Evolutionary conservation across 2,329 filamentous ascomycete genomes (phyloP), one percentile per base, ranked within the genome.

Genomic region (Cladosporium colombiae): DNA sequence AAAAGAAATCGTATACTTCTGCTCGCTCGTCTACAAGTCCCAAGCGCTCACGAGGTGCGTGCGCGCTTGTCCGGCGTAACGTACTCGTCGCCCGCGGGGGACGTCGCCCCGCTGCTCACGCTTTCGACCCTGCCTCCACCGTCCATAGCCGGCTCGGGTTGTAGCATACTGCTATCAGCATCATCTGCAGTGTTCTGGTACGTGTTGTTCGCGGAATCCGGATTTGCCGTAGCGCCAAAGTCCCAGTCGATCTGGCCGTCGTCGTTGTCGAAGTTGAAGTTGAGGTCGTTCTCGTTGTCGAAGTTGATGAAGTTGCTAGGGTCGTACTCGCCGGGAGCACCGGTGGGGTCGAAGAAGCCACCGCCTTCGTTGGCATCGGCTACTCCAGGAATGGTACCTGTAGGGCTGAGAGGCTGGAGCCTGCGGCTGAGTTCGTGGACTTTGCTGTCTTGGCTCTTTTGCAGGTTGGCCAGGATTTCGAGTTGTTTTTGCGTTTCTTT

Each of bases 401-500:
- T 91, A 0, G 93, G 93, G 72, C 89, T 93, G 14, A 96, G 83
- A 0, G 93, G 93, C 7, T 91, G 89, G 8, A 97, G 84, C 18
- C 92, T 81, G 64, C 87, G 88, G 61, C 88, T 88, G 11, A 97
- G 82, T 66, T 91, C 88, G 68, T 91, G 87, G 1, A 97, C 90
- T 58, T 91, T 90, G 57, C 85, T 85, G 67, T 90, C 88, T 73
- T 97, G 93, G 67, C 94, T 88, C 27, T 87, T 86, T 74, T 96
- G 91, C 72, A 97, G 82, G 52, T 89, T 89, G 68, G 91, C 87
- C 2, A 98, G 83, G 33, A 90, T 85, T 61, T 95, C 91, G 31
- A 97, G 85, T 68, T 96, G 91, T 16, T 89, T 83, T 68, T 90
- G 85, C 5, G 90, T 93, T 67, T 86, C 86, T 55, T 84, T 86